These are phyloP conservation scores for Calonectria pauciramosa DNA, from an alignment of 2,329 filamentous ascomycete genomes.

Conservation along the genomic window DNA sequence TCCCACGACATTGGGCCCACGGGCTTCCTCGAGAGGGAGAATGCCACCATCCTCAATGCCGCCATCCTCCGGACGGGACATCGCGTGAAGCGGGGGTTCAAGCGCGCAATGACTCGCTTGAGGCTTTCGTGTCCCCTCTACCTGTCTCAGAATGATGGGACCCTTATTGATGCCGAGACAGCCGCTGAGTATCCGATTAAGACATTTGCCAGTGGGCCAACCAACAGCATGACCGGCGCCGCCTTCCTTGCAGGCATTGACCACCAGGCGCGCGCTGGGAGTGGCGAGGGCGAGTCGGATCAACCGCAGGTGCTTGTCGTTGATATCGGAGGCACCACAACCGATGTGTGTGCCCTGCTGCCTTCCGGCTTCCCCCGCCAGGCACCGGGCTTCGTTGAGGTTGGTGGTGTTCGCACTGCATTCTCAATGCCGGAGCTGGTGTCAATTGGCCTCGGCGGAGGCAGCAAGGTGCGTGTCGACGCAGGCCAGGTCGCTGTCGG, in stretches of 20 bases:
- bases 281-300: neutral
- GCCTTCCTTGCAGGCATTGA: conserved; percentile 66
- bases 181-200: conserved; percentile 65
- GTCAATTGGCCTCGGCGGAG: conserved; percentile 70
- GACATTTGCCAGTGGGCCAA: conserved; percentile 67
- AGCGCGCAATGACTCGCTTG: conserved; percentile 59
- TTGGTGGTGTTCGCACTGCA: conserved; percentile 71
- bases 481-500: conserved; percentile 59
- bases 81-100: conserved; percentile 62
- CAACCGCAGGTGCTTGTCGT: conserved; percentile 61
- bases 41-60: conserved; percentile 68
- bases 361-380: conserved; percentile 72
- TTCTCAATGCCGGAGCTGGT: conserved; percentile 70
- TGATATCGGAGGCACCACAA: conserved; percentile 73
- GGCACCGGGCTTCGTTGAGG: conserved; percentile 69
- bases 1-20: conserved; percentile 59
- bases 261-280: conserved; percentile 34
- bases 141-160: conserved; percentile 68
- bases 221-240: conserved; percentile 67
- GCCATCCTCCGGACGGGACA: conserved; percentile 63
- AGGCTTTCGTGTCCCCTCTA: conserved; percentile 59
- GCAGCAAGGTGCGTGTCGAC: conserved; percentile 52
- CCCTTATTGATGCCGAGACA: conserved; percentile 60
- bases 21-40: conserved; percentile 63
- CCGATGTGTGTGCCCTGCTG: conserved; percentile 70